phyloP scores from a whole-genome alignment of 192 early-diverging fungal species.

The Jimgerdemannia lactiflua region DNA sequence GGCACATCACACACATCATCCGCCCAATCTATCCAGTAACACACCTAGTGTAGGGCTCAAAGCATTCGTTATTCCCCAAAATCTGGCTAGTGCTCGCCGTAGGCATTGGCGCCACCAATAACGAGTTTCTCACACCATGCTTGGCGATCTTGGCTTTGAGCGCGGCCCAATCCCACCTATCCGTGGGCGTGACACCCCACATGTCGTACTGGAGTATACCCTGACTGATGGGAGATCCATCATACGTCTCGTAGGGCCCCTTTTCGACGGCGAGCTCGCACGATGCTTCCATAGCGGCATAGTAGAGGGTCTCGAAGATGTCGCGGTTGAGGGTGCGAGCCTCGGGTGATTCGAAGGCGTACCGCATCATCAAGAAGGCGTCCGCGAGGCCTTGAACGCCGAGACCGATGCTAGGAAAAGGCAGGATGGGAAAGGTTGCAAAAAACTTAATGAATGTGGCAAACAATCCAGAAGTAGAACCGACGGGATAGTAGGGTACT shows the following conservation, averaged over 20 bases:
- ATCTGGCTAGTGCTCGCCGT: constrained; percentile 96
- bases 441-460: not conserved
- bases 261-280: constrained; percentile 79
- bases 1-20: no score
- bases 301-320: constrained; percentile 96
- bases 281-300: constrained; percentile 85
- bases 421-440: not conserved
- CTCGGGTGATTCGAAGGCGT: constrained; percentile 85
- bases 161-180: constrained; percentile 84
- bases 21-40: not conserved
- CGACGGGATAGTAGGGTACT: not conserved
- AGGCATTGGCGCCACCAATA: constrained; percentile 95
- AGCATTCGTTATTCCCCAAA: constrained; percentile 96
- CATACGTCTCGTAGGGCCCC: constrained; percentile 83
- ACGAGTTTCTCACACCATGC: constrained; percentile 87
- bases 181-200: constrained; percentile 78
- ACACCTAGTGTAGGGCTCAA: constrained; percentile 71
- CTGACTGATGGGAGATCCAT: constrained; percentile 80
- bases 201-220: constrained; percentile 90
- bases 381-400: constrained; percentile 97
- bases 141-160: constrained; percentile 75
- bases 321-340: constrained; percentile 80
- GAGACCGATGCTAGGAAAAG: constrained; percentile 56
- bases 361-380: constrained; percentile 90
- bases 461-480: no score